These are phyloP conservation scores for Podospora pseudocomata DNA, from an alignment of 495 filamentous ascomycete species.

Conservation along the genomic window DNA sequence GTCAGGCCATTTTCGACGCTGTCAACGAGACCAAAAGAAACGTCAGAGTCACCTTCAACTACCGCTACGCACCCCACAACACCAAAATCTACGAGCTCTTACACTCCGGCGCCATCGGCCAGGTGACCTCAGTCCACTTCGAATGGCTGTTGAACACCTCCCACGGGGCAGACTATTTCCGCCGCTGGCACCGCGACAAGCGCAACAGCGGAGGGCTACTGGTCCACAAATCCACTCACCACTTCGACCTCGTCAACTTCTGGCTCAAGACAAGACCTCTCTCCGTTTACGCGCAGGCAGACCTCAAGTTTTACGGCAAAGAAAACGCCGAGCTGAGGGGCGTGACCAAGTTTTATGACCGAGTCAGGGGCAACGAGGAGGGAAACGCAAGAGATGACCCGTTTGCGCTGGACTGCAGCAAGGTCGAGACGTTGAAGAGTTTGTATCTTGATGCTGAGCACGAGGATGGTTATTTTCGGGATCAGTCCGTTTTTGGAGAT, in stretches of 20 bases:
- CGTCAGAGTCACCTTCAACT: constrained; percentile 50
- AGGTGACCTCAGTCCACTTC: constrained; percentile 54
- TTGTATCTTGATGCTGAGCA: constrained; percentile 58
- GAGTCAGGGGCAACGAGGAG: constrained; percentile 35
- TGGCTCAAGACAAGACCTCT: constrained; percentile 45
- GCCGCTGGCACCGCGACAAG: constrained; percentile 59
- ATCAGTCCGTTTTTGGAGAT: constrained; percentile 57
- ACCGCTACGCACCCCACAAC: constrained; percentile 52
- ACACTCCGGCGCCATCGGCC: constrained; percentile 48
- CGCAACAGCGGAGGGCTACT: constrained; percentile 53
- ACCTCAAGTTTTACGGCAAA: constrained; percentile 46
- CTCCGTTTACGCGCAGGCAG: constrained; percentile 46
- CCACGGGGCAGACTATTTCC: constrained; percentile 60
- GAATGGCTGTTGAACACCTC: constrained; percentile 59
- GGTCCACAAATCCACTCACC: constrained; percentile 50
- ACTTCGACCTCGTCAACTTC: constrained; percentile 52
- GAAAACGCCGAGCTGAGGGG: constrained; percentile 46
- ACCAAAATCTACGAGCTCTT: constrained; percentile 49
- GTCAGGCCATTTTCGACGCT: constrained; percentile 46
- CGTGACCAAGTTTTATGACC: constrained; percentile 37
- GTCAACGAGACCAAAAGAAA: constrained; percentile 36
- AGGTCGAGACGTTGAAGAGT: constrained; percentile 47
- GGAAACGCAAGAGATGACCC: constrained; percentile 34
- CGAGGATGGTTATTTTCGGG: constrained; percentile 56
- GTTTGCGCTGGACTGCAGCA: constrained; percentile 52